Conservation (phyloP, 305 asterid genomes). For the Fraxinus greggii region DNA sequence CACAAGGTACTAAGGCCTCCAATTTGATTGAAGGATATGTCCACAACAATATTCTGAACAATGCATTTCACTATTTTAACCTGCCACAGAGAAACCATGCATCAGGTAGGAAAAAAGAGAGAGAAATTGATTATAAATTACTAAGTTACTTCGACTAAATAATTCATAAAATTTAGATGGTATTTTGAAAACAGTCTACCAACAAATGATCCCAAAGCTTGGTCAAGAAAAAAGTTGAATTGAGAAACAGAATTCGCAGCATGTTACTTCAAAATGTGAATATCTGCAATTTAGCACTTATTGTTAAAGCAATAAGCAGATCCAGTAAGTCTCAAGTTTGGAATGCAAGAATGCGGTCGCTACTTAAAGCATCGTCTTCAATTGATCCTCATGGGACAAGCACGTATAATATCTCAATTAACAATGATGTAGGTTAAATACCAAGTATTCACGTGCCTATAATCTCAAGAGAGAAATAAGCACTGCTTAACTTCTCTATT, state of each 20-base stretch:
- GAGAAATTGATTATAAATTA: not conserved
- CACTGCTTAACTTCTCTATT: not conserved
- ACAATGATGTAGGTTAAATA: not conserved
- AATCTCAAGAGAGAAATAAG: not conserved
- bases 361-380: not conserved
- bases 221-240: not conserved
- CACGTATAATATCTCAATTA: not conserved
- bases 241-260: not conserved
- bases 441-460: not conserved
- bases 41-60: constrained; percentile 80
- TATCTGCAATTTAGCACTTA: not conserved
- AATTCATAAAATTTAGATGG: not conserved
- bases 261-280: not conserved
- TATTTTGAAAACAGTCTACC: constrained; percentile 6
- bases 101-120: constrained; percentile 21
- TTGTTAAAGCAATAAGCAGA: not conserved
- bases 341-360: not conserved
- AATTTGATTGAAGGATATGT: constrained; percentile 83
- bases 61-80: constrained; percentile 90
- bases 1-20: constrained; percentile 91
- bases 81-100: constrained; percentile 44
- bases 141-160: constrained; percentile 10
- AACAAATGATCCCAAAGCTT: not conserved
- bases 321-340: not conserved
- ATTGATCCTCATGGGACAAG: not conserved